phyloP scores from a whole-genome alignment of 129 eudicot species.

The Saussurea involucrata region DNA sequence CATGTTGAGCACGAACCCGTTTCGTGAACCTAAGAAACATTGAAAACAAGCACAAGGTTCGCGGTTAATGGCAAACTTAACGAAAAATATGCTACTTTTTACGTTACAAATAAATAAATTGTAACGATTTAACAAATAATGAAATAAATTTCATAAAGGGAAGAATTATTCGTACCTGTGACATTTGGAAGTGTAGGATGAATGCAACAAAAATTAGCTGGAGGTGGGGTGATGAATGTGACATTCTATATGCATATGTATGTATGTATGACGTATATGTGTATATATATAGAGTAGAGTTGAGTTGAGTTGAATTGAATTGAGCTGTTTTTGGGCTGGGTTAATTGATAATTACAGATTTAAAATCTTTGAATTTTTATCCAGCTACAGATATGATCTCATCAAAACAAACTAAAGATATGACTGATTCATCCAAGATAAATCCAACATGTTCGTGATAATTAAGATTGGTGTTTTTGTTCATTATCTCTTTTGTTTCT shows the following conservation, averaged over 20 bases:
- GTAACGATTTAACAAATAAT: not conserved
- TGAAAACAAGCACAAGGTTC: not conserved
- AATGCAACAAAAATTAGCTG: not conserved
- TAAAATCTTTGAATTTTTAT: not conserved
- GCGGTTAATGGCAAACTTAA: too few relatives aligned
- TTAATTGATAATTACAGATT: not conserved
- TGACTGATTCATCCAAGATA: not conserved
- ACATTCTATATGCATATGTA: not conserved
- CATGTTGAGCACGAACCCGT: slow-evolving; percentile 65
- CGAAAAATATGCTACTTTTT: too few relatives aligned
- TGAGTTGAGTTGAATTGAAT: not conserved
- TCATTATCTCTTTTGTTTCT: not conserved
- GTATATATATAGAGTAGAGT: too few relatives aligned
- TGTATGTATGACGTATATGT: not conserved
- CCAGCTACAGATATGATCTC: not conserved
- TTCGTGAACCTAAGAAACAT: slow-evolving; percentile 5
- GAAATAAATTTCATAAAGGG: not conserved
- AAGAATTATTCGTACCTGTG: not conserved
- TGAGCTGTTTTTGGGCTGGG: too few relatives aligned
- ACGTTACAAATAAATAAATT: not conserved
- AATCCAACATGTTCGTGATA: not conserved
- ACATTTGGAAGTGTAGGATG: not conserved
- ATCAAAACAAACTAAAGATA: not conserved
- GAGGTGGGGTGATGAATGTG: not conserved
- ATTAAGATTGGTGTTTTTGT: not conserved